phyloP scores from a whole-genome alignment of 179 eudicot genomes.

The Heliamphora pulchella region DNA sequence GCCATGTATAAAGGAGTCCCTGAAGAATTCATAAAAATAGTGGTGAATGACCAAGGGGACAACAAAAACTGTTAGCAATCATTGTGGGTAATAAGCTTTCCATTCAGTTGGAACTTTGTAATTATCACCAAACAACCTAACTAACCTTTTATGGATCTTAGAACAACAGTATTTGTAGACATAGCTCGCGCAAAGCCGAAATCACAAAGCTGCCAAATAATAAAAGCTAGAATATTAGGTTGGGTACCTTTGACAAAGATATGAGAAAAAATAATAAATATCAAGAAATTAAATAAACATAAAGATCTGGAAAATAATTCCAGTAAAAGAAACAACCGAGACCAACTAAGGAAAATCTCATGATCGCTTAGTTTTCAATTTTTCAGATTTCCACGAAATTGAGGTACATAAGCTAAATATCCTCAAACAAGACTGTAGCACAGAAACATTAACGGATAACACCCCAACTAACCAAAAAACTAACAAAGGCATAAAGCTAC shows the following conservation, averaged over 20 bases:
- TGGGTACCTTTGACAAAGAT: slow-evolving; percentile 1
- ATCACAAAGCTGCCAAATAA: slow-evolving; percentile 70
- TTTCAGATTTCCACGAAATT: neutral
- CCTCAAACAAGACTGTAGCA: neutral
- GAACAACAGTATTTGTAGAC: slow-evolving; percentile 94
- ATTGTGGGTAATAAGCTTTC: slow-evolving; percentile 7
- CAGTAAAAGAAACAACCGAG: neutral
- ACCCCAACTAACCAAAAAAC: neutral
- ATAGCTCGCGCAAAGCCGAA: slow-evolving; percentile 99
- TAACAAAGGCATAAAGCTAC: neutral
- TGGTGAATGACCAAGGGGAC: neutral
- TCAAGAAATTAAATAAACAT: neutral
- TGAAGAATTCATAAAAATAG: slow-evolving; percentile 23
- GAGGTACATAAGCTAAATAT: neutral
- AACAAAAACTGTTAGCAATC: neutral
- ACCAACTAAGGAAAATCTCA: neutral
- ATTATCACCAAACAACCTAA: neutral
- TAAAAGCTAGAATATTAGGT: neutral
- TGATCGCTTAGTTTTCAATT: neutral
- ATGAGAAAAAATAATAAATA: neutral
- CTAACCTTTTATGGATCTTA: slow-evolving; percentile 97
- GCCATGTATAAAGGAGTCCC: slow-evolving; percentile 99
- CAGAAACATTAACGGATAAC: neutral
- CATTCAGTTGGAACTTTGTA: slow-evolving; percentile 8
- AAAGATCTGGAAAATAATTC: neutral